Base-by-base conservation (phyloP, 176 grass and related monocot species). In the Poa annua region DNA sequence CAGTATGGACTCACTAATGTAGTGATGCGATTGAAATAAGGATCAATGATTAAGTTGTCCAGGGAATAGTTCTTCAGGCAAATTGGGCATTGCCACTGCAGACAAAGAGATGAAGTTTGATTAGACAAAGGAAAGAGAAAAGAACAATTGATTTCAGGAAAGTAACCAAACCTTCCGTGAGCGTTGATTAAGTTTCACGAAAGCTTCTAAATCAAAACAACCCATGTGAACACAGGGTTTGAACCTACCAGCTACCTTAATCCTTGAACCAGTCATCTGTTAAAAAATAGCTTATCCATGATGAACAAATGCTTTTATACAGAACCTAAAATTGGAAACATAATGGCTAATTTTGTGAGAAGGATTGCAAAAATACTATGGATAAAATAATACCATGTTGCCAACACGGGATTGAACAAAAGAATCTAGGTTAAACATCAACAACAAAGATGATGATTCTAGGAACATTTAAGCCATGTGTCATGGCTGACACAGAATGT, bases 31-130 rank as follows among this genome's bases (percentile, higher is more conserved):
- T 98, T 98, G 82, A 98, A 98, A 77, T 93, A 94, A 81, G 92
- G 95, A 88, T 98, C 95, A 81, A 98, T 91, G 78, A 98, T 91
- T 47, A 93, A 78, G 88, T 81, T 84, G 56, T 91, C 92, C 48
- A 94, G 64, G 63, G 88, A 91, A 64, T 92, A 98, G 70, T 98
- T 98, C 76, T 88, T 93, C 76, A 98, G 77, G 85, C 95, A 98
- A 86, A 91, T 91, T 81, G 95, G 95, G 51, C 95, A 98, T 70
- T 98, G 95, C 95, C 95, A 98, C 95, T 98, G 92, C 69, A 92
- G 26, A 38, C 82, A 71, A 82, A n/a, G 35, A 80, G 81, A 71
- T 20, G 71, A 52, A 77, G 39, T 29, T 72, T 78, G 22, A 19
- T 77, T 84, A 49, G 64, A 41, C 8, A 39, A 55, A 67, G 24